Conservation (phyloP, 164 flowering plant genomes). For the Nelumbo lutea region DNA sequence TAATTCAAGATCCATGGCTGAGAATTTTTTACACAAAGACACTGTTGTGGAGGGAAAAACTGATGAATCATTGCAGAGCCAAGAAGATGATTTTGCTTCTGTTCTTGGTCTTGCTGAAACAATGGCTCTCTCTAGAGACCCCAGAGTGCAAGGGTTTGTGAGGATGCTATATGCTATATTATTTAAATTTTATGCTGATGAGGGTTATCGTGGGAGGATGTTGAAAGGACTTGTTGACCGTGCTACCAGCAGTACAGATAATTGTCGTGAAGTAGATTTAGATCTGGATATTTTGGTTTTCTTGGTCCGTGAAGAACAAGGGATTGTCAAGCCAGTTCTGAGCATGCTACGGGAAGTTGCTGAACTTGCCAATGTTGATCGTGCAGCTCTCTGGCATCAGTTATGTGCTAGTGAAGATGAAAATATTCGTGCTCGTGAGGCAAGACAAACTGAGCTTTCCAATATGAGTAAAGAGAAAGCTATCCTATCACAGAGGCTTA, state of each 20-base stretch:
- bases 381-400: slow-evolving; percentile 97
- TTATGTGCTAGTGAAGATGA: slow-evolving; percentile 89
- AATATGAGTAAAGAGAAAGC: slow-evolving; percentile 64
- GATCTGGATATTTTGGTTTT: slow-evolving; percentile 73
- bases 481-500: slow-evolving; percentile 55
- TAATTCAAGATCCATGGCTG: slow-evolving; percentile 38
- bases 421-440: slow-evolving; percentile 66
- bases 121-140: slow-evolving; percentile 70
- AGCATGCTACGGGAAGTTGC: slow-evolving; percentile 93
- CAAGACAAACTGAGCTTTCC: slow-evolving; percentile 56
- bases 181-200: slow-evolving; percentile 76
- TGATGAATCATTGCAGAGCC: slow-evolving; percentile 41
- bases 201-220: slow-evolving; percentile 62
- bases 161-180: slow-evolving; percentile 70
- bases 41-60: slow-evolving; percentile 38
- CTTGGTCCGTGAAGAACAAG: slow-evolving; percentile 46
- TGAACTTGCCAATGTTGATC: slow-evolving; percentile 88
- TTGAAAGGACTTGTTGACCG: slow-evolving; percentile 90
- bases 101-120: slow-evolving; percentile 89
- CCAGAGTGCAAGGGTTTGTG: slow-evolving; percentile 67
- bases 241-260: slow-evolving; percentile 55
- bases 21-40: slow-evolving; percentile 43
- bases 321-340: slow-evolving; percentile 64
- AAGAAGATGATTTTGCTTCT: slow-evolving; percentile 65
- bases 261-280: slow-evolving; percentile 58